Conservation (phyloP, 2,329 filamentous ascomycete species). For the Sporothrix pallida region DNA sequence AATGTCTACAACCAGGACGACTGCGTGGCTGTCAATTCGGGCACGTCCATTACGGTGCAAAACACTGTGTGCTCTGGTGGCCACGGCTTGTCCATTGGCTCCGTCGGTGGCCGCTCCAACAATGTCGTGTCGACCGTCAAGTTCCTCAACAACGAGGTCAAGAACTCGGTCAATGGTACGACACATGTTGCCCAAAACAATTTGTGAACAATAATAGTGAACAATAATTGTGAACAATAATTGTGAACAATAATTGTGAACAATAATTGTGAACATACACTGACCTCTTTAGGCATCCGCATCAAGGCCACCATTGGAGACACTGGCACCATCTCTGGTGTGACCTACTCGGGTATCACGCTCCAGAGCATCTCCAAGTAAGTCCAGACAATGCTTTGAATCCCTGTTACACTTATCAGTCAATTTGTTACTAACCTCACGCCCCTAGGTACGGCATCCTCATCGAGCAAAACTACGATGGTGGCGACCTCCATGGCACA, state of each 20-base stretch:
- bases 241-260: background rate
- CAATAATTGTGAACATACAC: background rate
- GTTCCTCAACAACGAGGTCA: slow-evolving; percentile 44
- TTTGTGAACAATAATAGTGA: too few relatives aligned
- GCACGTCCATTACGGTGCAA: slow-evolving; percentile 47
- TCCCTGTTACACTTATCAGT: background rate
- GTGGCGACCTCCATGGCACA: slow-evolving; percentile 48
- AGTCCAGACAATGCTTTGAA: background rate
- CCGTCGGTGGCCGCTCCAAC: slow-evolving; percentile 52
- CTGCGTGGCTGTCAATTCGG: slow-evolving; percentile 59
- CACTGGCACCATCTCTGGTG: slow-evolving; percentile 57
- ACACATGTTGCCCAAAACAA: background rate
- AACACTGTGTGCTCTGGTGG: slow-evolving; percentile 56
- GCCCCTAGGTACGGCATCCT: slow-evolving; percentile 56
- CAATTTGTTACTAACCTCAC: background rate
- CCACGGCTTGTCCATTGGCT: slow-evolving; percentile 61
- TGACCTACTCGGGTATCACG: slow-evolving; percentile 61
- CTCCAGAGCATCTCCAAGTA: slow-evolving; percentile 53
- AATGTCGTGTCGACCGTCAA: slow-evolving; percentile 61
- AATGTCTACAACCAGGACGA: slow-evolving; percentile 67
- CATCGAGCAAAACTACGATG: slow-evolving; percentile 64
- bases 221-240: background rate
- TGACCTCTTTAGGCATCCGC: slow-evolving; percentile 47
- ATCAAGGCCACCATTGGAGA: slow-evolving; percentile 62
- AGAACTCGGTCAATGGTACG: slow-evolving; percentile 32